Conservation (phyloP, 1,139 yeast species). For the Saccharomyces uvarum region DNA sequence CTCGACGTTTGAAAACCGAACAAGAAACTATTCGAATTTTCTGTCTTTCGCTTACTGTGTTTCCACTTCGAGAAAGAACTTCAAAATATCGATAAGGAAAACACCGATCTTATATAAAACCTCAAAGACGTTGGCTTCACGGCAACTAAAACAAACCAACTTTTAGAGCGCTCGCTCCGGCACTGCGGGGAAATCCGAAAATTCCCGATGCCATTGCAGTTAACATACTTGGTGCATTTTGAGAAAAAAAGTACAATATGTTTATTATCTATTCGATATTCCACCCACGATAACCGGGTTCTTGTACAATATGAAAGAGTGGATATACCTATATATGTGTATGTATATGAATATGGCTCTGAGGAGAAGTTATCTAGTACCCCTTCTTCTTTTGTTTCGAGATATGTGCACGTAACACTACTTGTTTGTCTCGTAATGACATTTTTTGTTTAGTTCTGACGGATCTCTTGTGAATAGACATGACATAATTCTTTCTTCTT, state of each 20-base stretch:
- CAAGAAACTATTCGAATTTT: neutral
- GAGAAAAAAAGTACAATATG: neutral
- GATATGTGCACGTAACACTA: conserved; percentile 75
- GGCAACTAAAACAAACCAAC: neutral
- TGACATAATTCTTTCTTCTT: conserved; percentile 95
- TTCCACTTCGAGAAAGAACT: neutral
- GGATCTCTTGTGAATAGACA: conserved; percentile 92
- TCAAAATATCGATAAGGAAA: neutral
- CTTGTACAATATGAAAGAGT: neutral
- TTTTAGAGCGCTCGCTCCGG: neutral
- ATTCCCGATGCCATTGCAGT: neutral
- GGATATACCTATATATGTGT: neutral
- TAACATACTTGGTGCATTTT: neutral
- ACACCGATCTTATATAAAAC: neutral
- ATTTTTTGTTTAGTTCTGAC: conserved; percentile 91
- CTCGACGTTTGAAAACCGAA: neutral
- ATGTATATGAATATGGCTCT: neutral
- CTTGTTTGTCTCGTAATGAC: conserved; percentile 86
- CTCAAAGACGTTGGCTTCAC: neutral
- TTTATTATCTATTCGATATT: neutral
- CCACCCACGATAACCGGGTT: neutral
- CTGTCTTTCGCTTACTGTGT: neutral
- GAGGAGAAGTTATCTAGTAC: conserved; percentile 26
- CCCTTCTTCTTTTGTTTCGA: conserved; percentile 87
- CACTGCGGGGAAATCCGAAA: conserved; percentile 1